Evolutionary conservation across 352 stramenopile species (phyloP), one percentile per base, ranked within the genome.

Genomic region (Peronospora belbahrii): DNA sequence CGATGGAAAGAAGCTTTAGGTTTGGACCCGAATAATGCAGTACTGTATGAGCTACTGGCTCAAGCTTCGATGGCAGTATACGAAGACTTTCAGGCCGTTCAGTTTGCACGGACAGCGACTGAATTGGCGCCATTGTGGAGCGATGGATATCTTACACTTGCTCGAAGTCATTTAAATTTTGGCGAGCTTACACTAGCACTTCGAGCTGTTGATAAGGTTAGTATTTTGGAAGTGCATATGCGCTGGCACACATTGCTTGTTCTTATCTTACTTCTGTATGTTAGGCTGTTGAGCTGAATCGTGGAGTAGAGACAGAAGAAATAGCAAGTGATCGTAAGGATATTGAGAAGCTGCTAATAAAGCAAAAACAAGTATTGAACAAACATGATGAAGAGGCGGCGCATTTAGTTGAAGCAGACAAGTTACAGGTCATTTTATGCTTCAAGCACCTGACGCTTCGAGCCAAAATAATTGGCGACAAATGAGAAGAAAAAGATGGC

Each of bases 11-110:
- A 89, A 43, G 76, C 76, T 8, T 17, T 85, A 0, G 61, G 42
- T 8, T 37, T 82, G 3, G 70, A 88, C 30, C 32, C 57, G 7
- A 19, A 50, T 7, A 74, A 85, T 36, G 61, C 73, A 6, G 50
- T 66, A 31, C 38, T 88, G 6, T 84, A 74, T 19, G 79, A 91
- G 24, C 51, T 94, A 13, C 32, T 85, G 24, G 79, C 82, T 9
- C 82, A 94, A 41, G 82, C 69, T 3, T 64, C 59, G 19, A 85
- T 91, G 72, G 67, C 65, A 0, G 42, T 87, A 19, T 72, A 66
- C 20, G 75, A 91, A 10, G 79, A 88, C 45, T 91, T 91, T 40
- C 64, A 72, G n/a, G 77, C 76, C 18, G 69, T 90, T 18, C 67
- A 85, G 65, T 85, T 73, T 39, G 82, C 70, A 0, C 48, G 67